Base-by-base conservation (phyloP, 2,329 filamentous ascomycete genomes). In the Diplodia intermedia region DNA sequence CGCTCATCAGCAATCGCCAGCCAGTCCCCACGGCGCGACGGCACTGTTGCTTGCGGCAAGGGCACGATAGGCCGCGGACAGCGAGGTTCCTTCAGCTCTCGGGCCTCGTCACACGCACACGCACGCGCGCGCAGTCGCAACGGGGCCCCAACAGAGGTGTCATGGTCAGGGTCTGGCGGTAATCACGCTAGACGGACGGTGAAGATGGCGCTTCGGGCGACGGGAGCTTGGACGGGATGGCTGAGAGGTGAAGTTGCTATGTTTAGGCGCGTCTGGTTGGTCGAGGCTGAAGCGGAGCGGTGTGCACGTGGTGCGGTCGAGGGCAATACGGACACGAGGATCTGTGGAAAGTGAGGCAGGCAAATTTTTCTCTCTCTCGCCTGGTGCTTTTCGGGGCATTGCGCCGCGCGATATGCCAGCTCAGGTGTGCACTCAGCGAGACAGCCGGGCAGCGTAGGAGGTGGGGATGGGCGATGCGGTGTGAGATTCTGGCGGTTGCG, bases 261-360 rank as follows among this genome's bases (percentile, higher is more conserved):
- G 43, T 52, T 36, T 53, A 29, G 60, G 43, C 50, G 50, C 31
- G 3, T 49, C 26, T 63, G 60, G 60, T 63, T 63, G 60, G 60
- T 52, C 60, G 60, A n/a, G 4, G n/a, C 18, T 20, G n/a, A 11
- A 31, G n/a, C 20, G n/a, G 60, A 53, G 60, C 60, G 60, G 60
- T 63, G 60, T 53, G 60, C 60, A 63, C 60, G 47, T 63, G 60
- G 56, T 38, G 29, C 6, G n/a, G 60, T 52, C 50, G 60, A 52
- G 60, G 36, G 31, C 43, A 49, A 49, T 52, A 63, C 60, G 60
- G 60, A 29, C 20, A 15, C 26, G 23, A 18, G n/a, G 20, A 4
- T 3, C 55, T 2, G 40, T 49, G 12, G 36, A 20, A 23, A 36
- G 5, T 47, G 55, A 56, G 54, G 54, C 54, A 20, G 33, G 33